phyloP scores from a whole-genome alignment of 2,329 filamentous ascomycete species.

The Cladophialophora psammophila region DNA sequence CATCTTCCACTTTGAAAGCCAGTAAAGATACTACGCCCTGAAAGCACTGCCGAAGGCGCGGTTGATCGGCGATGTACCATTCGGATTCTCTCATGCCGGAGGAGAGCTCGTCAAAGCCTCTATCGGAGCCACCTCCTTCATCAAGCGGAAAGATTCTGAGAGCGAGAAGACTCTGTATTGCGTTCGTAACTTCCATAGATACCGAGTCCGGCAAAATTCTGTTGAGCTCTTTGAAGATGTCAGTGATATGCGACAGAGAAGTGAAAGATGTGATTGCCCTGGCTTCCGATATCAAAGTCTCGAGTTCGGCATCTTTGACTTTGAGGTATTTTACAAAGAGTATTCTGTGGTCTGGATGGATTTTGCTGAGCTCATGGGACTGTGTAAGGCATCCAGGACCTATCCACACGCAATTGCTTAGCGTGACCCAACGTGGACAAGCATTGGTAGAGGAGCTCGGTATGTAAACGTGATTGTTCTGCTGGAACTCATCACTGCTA shows the following conservation, averaged over 20 bases:
- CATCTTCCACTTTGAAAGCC: neutral
- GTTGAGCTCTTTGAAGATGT: neutral
- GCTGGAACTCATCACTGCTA: neutral
- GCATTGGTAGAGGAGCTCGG: neutral
- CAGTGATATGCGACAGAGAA: neutral
- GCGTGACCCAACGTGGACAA: neutral
- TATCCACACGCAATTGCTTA: neutral
- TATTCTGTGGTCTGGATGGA: neutral
- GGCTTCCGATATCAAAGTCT: neutral
- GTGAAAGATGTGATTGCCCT: neutral
- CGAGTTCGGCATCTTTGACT: neutral
- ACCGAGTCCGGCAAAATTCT: neutral
- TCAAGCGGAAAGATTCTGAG: neutral
- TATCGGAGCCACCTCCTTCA: neutral
- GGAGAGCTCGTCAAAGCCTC: neutral
- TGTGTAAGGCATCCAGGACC: neutral
- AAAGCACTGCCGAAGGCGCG: neutral
- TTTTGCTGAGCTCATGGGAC: neutral
- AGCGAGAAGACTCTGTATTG: neutral
- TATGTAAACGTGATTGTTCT: neutral
- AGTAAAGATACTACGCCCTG: neutral
- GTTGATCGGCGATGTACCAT: neutral
- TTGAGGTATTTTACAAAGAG: neutral
- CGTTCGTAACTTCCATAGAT: neutral
- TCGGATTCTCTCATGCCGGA: neutral